Evolutionary conservation across 345 rosid species (phyloP).

Genomic region (Rubroshorea leprosula): DNA sequence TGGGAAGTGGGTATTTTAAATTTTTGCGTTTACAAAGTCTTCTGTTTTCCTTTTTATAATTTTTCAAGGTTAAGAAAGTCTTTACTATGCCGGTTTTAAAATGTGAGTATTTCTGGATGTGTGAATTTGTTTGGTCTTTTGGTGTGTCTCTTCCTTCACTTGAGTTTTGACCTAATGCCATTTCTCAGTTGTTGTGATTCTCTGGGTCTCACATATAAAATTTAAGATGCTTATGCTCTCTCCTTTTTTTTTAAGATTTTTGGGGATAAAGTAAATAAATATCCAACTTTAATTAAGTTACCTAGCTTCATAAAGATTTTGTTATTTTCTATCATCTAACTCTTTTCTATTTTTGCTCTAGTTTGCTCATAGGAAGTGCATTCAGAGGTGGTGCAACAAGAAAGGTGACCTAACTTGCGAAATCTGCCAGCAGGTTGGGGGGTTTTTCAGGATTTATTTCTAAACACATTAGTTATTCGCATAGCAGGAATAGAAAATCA

Average conservation of each 20-base stretch:
- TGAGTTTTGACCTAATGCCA: not conserved
- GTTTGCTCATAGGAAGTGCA: slow-evolving; percentile 75
- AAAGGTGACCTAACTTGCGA: slow-evolving; percentile 63
- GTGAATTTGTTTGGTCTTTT: slow-evolving; percentile 16
- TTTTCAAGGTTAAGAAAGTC: not conserved
- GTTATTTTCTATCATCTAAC: not conserved
- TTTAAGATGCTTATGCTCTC: not conserved
- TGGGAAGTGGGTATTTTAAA: too few relatives aligned
- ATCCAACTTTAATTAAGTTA: too few relatives aligned
- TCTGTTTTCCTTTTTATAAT: not conserved
- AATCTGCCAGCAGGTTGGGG: slow-evolving; percentile 53
- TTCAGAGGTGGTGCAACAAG: slow-evolving; percentile 69
- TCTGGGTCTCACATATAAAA: not conserved
- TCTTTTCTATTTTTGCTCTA: slow-evolving; percentile 9
- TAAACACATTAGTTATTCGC: not conserved
- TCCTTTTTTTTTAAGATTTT: not conserved
- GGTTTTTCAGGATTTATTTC: not conserved
- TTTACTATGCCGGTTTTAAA: too few relatives aligned
- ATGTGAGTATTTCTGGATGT: slow-evolving; percentile 10
- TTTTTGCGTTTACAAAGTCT: slow-evolving; percentile 3
- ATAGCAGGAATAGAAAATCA: not conserved
- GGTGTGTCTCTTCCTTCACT: not conserved
- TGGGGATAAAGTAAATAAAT: too few relatives aligned
- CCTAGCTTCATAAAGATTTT: not conserved
- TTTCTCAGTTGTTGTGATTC: not conserved